Evolutionary conservation across 805 yeast species (phyloP), one percentile per base, ranked within the genome.

Genomic region (Saturnispora sekii): DNA sequence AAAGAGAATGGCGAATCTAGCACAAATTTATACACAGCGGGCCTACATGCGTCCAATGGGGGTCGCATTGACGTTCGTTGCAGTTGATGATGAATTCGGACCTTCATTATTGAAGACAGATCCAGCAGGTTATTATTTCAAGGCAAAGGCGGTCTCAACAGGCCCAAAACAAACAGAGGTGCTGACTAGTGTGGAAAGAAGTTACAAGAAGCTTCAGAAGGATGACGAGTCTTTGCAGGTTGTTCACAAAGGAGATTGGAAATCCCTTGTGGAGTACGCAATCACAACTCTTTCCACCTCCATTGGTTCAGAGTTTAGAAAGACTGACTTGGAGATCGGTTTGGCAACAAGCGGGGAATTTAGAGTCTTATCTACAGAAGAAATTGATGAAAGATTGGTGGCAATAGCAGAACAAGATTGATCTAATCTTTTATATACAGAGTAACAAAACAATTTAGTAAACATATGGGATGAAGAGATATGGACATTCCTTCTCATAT

Each of bases 11-110:
- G 97, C 97, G 45, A 93, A 93, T 63, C 68, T 88, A 60, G 84
- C 95, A 41, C 98, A 93, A 70, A 77, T 93, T 51, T 93, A 88
- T 65, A 93, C 98, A 35, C 98, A 93, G 67, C 76, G 97, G 61
- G 97, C 97, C 10, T 90, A 90, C 65, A 93, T 93, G 97, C 79
- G 98, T 66, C 98, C 98, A 21, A 72, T 88, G 53, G 98, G 98
- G 33, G 96, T 90, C 48, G 86, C 95, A 28, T 73, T 88, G 59
- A 87, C 96, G 21, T 82, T 90, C 58, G 74, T 88, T 47, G 78
- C 94, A 38, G 81, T 84, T 46, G 97, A 88, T 63, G 96, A 87
- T 59, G 94, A 82, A 65, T 64, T 69, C 44, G 98, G 97, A 1
- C 96, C 98, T 26, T 78, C 80, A 56, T 73, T 93, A 48, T 88